phyloP scores from a whole-genome alignment of 805 yeast species.

The Sugiyamaella mastotermitis region DNA sequence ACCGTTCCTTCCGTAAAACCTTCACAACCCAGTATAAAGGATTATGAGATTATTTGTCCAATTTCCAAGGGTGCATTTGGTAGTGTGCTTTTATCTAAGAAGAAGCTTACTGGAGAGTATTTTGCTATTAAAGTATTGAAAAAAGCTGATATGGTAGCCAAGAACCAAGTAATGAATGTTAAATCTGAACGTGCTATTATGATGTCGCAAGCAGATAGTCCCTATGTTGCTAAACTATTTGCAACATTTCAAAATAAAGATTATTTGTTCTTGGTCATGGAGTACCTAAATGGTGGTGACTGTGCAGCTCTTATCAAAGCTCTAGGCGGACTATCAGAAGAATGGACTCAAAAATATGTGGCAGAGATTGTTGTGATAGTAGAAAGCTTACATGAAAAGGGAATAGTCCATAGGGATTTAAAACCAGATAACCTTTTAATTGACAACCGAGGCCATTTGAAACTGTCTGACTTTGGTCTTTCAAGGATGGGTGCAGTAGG shows the following conservation, averaged over 20 bases:
- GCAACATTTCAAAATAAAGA: slow-evolving; percentile 86
- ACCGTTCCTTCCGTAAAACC: slow-evolving; percentile 47
- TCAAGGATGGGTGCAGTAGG: slow-evolving; percentile 84
- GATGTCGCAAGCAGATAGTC: slow-evolving; percentile 93
- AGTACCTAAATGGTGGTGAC: slow-evolving; percentile 93
- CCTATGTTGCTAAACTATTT: slow-evolving; percentile 84
- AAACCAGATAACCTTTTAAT: slow-evolving; percentile 92
- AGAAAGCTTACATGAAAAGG: slow-evolving; percentile 78
- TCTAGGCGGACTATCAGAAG: slow-evolving; percentile 76
- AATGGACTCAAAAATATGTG: slow-evolving; percentile 74
- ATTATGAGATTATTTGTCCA: slow-evolving; percentile 87
- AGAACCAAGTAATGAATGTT: slow-evolving; percentile 92
- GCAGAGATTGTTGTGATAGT: slow-evolving; percentile 91
- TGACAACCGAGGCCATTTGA: slow-evolving; percentile 81
- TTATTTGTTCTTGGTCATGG: slow-evolving; percentile 90
- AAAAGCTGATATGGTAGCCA: slow-evolving; percentile 94
- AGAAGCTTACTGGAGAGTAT: slow-evolving; percentile 85
- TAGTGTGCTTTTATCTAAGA: slow-evolving; percentile 79
- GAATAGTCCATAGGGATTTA: slow-evolving; percentile 89
- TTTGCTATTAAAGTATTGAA: slow-evolving; percentile 90
- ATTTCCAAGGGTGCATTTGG: slow-evolving; percentile 98
- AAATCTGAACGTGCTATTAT: slow-evolving; percentile 94
- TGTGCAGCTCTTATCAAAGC: slow-evolving; percentile 78
- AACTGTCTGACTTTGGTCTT: slow-evolving; percentile 91
- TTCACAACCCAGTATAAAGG: slow-evolving; percentile 65